Conservation (phyloP, 805 yeast genomes). For the Sugiyamaella valdiviana region DNA sequence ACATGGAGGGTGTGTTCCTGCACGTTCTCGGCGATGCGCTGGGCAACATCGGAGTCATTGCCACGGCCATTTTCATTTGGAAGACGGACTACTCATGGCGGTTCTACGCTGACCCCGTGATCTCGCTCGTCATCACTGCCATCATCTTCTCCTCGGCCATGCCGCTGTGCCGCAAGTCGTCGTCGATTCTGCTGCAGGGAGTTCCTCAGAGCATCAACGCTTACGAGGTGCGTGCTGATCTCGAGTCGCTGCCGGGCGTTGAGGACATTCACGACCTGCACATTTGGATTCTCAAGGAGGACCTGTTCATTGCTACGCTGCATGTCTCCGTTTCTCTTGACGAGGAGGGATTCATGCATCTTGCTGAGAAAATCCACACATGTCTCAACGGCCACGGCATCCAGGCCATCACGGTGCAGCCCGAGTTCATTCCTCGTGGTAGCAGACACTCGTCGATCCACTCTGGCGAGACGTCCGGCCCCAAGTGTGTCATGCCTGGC, state of each 20-base stretch:
- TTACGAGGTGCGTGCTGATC: conserved; percentile 62
- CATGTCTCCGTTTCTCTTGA: conserved; percentile 69
- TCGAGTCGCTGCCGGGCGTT: conserved; percentile 63
- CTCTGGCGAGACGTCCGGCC: background rate
- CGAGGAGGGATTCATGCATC: conserved; percentile 60
- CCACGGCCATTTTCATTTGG: conserved; percentile 89
- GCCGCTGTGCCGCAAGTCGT: conserved; percentile 80
- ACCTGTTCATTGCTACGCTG: conserved; percentile 76
- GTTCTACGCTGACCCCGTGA: conserved; percentile 76
- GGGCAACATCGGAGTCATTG: conserved; percentile 90
- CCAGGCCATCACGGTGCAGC: conserved; percentile 93
- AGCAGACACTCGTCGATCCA: conserved; percentile 2
- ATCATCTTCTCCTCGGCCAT: conserved; percentile 88
- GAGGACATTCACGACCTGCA: conserved; percentile 90
- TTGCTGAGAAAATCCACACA: conserved; percentile 69
- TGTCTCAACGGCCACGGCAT: conserved; percentile 79
- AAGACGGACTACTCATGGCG: conserved; percentile 86
- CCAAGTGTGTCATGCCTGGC: background rate
- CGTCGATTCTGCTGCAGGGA: conserved; percentile 85
- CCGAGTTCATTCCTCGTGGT: conserved; percentile 55
- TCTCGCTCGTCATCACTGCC: conserved; percentile 77
- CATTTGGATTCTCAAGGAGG: conserved; percentile 92
- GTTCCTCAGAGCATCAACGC: conserved; percentile 82
- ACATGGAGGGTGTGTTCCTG: conserved; percentile 94
- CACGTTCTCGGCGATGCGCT: conserved; percentile 96